These are phyloP conservation scores for Meyerozyma guilliermondii DNA, from an alignment of 1,139 yeast species.

Conservation along the genomic window DNA sequence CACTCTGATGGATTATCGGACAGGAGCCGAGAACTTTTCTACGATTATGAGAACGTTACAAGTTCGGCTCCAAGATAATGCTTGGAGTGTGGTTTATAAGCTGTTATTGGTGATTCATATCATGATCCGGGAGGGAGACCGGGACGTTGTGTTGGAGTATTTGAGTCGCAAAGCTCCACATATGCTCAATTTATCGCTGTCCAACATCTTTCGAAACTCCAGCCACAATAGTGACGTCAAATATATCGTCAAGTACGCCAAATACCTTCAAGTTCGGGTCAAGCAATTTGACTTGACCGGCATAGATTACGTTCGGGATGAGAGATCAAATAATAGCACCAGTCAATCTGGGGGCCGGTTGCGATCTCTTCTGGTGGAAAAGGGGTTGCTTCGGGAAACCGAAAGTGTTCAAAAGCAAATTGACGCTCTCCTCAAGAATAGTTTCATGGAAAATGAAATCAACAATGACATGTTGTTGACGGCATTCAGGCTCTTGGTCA, in stretches of 20 bases:
- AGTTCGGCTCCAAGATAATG: constrained; percentile 61
- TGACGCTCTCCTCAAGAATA: constrained; percentile 67
- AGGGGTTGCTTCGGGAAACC: constrained; percentile 76
- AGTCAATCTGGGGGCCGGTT: constrained; percentile 59
- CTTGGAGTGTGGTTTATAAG: constrained; percentile 91
- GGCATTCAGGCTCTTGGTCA: constrained; percentile 80
- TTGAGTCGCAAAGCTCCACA: constrained; percentile 50
- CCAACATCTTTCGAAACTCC: constrained; percentile 26
- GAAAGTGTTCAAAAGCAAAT: constrained; percentile 84
- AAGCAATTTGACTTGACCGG: constrained; percentile 61
- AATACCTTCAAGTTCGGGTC: constrained; percentile 65
- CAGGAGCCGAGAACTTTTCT: constrained; percentile 52
- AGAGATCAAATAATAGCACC: constrained; percentile 41
- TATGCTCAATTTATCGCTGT: constrained; percentile 47
- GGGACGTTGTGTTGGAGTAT: constrained; percentile 62
- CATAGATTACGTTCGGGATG: constrained; percentile 77
- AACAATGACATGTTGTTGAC: constrained; percentile 80
- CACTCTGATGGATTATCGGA: constrained; percentile 43
- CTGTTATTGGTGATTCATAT: constrained; percentile 80
- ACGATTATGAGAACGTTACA: constrained; percentile 64
- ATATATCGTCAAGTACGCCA: constrained; percentile 63
- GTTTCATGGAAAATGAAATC: constrained; percentile 67
- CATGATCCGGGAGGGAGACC: constrained; percentile 89
- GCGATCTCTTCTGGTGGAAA: constrained; percentile 62
- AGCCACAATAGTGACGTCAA: constrained; percentile 50